Percentiles rank a stretch among this genome's conserved stretches.
Evolutionary conservation across 2,329 filamentous ascomycete genomes (phyloP).

Genomic region (Hypoxylon sp.): DNA sequence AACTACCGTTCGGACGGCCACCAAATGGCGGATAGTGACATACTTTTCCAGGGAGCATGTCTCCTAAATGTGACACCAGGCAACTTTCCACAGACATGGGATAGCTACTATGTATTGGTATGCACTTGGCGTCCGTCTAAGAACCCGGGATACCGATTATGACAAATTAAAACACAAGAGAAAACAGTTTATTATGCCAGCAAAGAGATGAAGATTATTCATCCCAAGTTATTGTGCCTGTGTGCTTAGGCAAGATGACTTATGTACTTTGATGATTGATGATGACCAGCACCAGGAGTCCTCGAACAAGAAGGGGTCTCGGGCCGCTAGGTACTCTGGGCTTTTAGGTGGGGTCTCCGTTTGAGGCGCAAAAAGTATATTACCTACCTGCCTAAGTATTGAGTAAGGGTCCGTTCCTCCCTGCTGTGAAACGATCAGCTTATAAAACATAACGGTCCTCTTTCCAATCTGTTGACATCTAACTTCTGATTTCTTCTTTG

Average conservation of each 20-base stretch:
- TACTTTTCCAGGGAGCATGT: too few species aligned
- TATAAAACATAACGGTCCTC: slow-evolving; percentile 19
- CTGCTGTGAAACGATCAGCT: slow-evolving; percentile 21
- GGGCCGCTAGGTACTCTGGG: slow-evolving; percentile 5
- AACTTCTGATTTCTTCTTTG: not conserved
- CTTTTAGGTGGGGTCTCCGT: slow-evolving; percentile 33
- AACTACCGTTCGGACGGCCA: slow-evolving; percentile 30
- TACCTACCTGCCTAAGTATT: slow-evolving; percentile 13
- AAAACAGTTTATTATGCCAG: slow-evolving; percentile 21
- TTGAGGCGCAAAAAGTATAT: slow-evolving; percentile 32
- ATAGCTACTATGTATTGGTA: too few species aligned
- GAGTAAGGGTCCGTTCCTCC: slow-evolving; percentile 28
- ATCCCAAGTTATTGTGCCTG: slow-evolving; percentile 12
- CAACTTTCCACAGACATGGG: slow-evolving; percentile 10
- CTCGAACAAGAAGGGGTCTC: slow-evolving; percentile 11
- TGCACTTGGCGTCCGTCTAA: slow-evolving; percentile 4
- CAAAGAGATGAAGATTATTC: slow-evolving; percentile 24
- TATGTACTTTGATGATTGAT: too few species aligned
- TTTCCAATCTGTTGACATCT: slow-evolving; percentile 1
- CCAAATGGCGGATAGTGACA: slow-evolving; percentile 25
- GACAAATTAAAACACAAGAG: too few species aligned
- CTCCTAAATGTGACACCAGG: slow-evolving; percentile 13
- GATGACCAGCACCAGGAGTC: too few species aligned
- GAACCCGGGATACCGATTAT: slow-evolving; percentile 18
- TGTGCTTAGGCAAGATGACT: not conserved